Conservation (phyloP, 2,329 filamentous ascomycete species). For the Nannizzia gypsea region DNA sequence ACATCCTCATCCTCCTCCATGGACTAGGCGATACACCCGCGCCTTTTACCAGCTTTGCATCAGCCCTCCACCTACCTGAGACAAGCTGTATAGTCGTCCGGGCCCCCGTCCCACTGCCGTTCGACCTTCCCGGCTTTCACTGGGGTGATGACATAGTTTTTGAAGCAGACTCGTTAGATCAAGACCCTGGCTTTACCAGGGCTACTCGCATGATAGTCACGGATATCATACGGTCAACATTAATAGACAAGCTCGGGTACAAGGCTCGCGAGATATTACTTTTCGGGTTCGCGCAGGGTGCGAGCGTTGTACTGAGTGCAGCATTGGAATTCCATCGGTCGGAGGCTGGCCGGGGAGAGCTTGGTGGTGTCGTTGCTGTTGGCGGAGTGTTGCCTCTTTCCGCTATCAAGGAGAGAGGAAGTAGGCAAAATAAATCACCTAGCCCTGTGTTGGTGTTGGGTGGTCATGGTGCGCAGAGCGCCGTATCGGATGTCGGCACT, state of each 20-base stretch:
- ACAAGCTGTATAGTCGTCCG: conserved; percentile 64
- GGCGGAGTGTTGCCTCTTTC: conserved; percentile 32
- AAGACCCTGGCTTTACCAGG: conserved; percentile 49
- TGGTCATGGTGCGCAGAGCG: conserved; percentile 29
- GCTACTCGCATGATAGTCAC: conserved; percentile 39
- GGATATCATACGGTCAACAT: conserved; percentile 40
- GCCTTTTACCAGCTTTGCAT: conserved; percentile 58
- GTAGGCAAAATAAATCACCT: conserved; percentile 23
- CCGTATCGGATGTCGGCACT: conserved; percentile 52
- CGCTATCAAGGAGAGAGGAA: conserved; percentile 15
- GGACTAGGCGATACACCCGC: conserved; percentile 65
- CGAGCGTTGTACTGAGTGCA: conserved; percentile 48
- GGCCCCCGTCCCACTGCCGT: conserved; percentile 57
- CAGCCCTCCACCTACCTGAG: conserved; percentile 60
- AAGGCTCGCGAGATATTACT: conserved; percentile 48
- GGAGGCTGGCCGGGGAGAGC: conserved; percentile 12
- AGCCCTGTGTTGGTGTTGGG: conserved; percentile 34
- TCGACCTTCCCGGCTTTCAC: conserved; percentile 55
- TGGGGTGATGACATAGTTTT: conserved; percentile 57
- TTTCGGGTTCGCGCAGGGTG: conserved; percentile 58
- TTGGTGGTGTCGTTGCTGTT: conserved; percentile 34
- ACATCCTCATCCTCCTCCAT: conserved; percentile 71
- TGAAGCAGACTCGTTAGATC: conserved; percentile 46
- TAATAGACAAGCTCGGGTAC: conserved; percentile 50
- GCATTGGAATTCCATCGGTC: conserved; percentile 35